A percentile compares a stretch with the other conserved stretches of the same genome.
Evolutionary conservation across 306 rosid species (phyloP).

Genomic region (Vigna angularis): DNA sequence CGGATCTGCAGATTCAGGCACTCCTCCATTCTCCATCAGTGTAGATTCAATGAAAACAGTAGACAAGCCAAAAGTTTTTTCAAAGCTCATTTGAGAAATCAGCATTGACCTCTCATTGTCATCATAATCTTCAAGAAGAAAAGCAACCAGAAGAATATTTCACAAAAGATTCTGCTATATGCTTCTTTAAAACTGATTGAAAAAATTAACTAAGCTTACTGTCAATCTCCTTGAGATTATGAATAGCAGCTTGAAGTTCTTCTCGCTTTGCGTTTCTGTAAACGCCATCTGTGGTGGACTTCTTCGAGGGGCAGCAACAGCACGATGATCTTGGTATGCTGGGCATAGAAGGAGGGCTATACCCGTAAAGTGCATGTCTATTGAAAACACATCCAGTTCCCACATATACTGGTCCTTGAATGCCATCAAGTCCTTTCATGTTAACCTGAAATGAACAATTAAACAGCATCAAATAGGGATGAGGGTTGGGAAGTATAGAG

Average conservation of each 20-base stretch:
- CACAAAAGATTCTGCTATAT: slow-evolving; percentile 31
- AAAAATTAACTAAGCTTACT: slow-evolving; percentile 56
- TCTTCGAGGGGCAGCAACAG: slow-evolving; percentile 87
- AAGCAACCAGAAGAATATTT: slow-evolving; percentile 33
- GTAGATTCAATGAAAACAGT: slow-evolving; percentile 94
- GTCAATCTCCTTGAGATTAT: slow-evolving; percentile 82
- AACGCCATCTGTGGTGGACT: slow-evolving; percentile 61
- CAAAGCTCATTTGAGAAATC: slow-evolving; percentile 87
- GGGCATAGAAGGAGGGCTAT: slow-evolving; percentile 83
- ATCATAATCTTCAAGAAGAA: slow-evolving; percentile 71
- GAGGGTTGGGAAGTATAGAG: neutral
- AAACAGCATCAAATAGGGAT: slow-evolving; percentile 20
- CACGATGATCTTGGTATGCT: slow-evolving; percentile 65
- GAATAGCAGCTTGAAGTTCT: slow-evolving; percentile 85
- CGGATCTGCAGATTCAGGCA: slow-evolving; percentile 79
- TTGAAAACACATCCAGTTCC: slow-evolving; percentile 96
- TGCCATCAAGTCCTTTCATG: slow-evolving; percentile 98
- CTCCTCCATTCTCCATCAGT: slow-evolving; percentile 93
- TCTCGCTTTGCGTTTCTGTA: slow-evolving; percentile 78
- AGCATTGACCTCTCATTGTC: slow-evolving; percentile 93
- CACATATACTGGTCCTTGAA: slow-evolving; percentile 97
- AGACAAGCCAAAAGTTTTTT: slow-evolving; percentile 95
- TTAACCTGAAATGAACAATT: slow-evolving; percentile 72
- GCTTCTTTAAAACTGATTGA: slow-evolving; percentile 37
- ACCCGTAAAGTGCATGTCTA: slow-evolving; percentile 98